Base-by-base conservation (phyloP, 805 yeast species). In the Metschnikowia lunata region DNA sequence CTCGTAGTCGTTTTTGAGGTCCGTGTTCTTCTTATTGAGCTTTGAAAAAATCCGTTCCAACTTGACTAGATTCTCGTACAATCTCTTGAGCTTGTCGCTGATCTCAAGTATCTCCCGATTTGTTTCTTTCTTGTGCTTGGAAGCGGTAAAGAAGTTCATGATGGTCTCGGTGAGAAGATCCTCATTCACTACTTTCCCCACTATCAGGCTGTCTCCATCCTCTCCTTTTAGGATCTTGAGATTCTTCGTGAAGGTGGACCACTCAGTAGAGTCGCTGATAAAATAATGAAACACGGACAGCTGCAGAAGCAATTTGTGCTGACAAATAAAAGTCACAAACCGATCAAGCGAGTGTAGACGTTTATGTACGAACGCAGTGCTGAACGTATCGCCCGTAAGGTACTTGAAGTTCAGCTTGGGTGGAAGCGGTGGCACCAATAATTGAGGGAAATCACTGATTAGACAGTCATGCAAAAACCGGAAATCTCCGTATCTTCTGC, bases 391-490 rank as follows among this genome's bases (percentile, higher is more conserved):
- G 9, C 99, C 98, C 32, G 95, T 89, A 41, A 91, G 75, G 64
- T 93, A 91, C 61, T 91, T 96, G 55, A 91, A 72, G 48, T 95
- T 79, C 67, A 86, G 87, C 63, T 89, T 90, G 49, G 91, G 95
- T 0, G 99, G 99, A 42, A 91, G 72, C 11, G 98, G 97, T 1
- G 99, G 99, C 0, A 91, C 79, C 11, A 93, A 79, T 47, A 87
- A 74, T 4, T 93, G 85, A 0, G 97, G 96, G 60, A 72, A 85
- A 59, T 90, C 97, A 52, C 80, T 83, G 40, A 74, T 62, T 42
- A 91, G 69, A 45, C 88, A 82, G 48, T 83, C 85, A 63, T 83
- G 86, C 18, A 91, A 72, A 52, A 83, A 80, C 46, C 84, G 77
- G 62, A 91, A 88, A 63, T 93, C 98, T 6, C 91, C 85, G 63